Percentiles rank a stretch among this genome's conserved stretches.
Evolutionary conservation across 1,284 basidiomycete species (phyloP).

Genomic region (Takashimella koratensis): DNA sequence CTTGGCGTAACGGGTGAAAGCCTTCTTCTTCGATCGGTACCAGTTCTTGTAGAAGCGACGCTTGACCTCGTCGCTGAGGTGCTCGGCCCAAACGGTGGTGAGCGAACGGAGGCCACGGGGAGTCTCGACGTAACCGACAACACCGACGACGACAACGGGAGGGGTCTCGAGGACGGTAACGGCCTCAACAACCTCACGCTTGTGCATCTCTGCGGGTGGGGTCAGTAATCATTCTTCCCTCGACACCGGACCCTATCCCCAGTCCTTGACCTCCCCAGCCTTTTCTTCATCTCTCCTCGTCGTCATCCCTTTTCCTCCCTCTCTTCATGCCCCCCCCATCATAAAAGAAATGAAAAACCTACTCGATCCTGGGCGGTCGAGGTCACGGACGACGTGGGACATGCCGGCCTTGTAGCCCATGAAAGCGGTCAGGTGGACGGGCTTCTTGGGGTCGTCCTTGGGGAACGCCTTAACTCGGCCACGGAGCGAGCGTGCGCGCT

Average conservation of each 20-base stretch:
- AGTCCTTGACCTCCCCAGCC: not conserved
- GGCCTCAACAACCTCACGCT: conserved; percentile 98
- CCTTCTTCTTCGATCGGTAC: conserved; percentile 99
- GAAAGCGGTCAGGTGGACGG: conserved; percentile 95
- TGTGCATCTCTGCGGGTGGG: conserved; percentile 82
- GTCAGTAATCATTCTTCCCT: conserved; percentile 3
- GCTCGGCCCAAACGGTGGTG: conserved; percentile 65
- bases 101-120: conserved; percentile 92
- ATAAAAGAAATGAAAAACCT: conserved; percentile 40
- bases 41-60: conserved; percentile 99
- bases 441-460: conserved; percentile 99
- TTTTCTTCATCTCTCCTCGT: not conserved
- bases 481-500: conserved; percentile 91
- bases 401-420: conserved; percentile 99
- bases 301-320: not conserved
- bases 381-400: conserved; percentile 99
- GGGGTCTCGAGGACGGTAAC: conserved; percentile 96
- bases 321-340: not conserved
- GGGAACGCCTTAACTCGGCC: conserved; percentile 99
- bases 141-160: conserved; percentile 94
- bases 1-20: conserved; percentile 95
- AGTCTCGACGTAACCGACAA: conserved; percentile 99
- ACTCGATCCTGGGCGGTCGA: conserved; percentile 98
- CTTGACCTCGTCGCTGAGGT: conserved; percentile 78
- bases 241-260: not conserved